Conservation (phyloP, 2,329 filamentous ascomycete genomes). For the Microsporum audouinii region DNA sequence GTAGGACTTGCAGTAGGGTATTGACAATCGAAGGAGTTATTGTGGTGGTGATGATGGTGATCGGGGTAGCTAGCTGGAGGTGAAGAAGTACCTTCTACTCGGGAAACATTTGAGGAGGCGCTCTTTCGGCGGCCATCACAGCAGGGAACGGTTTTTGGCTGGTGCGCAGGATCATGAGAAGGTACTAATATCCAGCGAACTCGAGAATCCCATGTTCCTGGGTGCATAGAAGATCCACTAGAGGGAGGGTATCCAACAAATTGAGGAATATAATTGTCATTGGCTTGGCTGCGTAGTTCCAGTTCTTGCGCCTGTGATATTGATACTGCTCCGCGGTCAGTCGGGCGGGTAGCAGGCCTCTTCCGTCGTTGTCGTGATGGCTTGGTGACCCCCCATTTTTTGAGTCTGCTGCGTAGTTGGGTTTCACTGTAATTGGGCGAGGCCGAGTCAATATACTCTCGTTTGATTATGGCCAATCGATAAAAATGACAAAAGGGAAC, state of each 20-base stretch:
- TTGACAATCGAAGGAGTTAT: neutral
- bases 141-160: neutral
- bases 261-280: neutral
- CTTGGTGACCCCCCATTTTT: constrained; percentile 37
- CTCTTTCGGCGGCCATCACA: neutral
- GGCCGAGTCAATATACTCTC: constrained; percentile 3
- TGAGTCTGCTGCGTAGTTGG: constrained; percentile 34
- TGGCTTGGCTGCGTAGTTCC: neutral
- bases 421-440: constrained; percentile 26
- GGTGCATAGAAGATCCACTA: neutral
- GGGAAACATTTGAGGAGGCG: neutral
- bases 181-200: neutral
- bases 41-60: neutral
- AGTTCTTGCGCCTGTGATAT: neutral
- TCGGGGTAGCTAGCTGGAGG: neutral
- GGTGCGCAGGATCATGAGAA: neutral
- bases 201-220: neutral
- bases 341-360: constrained; percentile 17
- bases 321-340: neutral
- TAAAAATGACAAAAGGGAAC: neutral
- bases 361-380: constrained; percentile 34
- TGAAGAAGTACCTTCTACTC: neutral
- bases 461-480: neutral
- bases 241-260: neutral
- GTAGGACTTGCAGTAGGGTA: neutral